Evolutionary conservation across 1,284 basidiomycete species (phyloP), one percentile per base, ranked within the genome.

Genomic region (Fomitopsis betulina): DNA sequence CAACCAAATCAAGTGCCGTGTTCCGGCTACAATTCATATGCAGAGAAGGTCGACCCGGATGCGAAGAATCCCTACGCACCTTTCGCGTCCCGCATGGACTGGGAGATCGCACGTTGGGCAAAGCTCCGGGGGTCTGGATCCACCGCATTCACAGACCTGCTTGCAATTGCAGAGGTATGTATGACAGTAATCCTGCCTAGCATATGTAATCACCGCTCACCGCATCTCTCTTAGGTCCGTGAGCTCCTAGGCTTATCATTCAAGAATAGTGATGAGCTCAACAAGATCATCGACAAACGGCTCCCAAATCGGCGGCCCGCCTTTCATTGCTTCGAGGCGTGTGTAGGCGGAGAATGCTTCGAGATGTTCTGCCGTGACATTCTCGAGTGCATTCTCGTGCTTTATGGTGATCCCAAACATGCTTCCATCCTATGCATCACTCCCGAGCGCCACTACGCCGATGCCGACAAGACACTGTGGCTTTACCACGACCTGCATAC

Each of bases 401-500:
- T 40, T 3, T 40, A n/a, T n/a, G 39, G 39, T 7, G 17, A 17
- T 8, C 3, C 15, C 6, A n/a, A 40, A 7, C 19, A 5, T 6
- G 39, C 17, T 4, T 6, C 8, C 7, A 3, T 19, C 19, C 39
- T 40, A 1, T n/a, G 15, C 19, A 4, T 40, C 3, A 3, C 15
- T 3, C 39, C 39, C 15, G 39, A 13, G 6, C 1, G 7, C 1
- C 39, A 40, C 7, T 40, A 40, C 15, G 53, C 64, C 0, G 70
- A 73, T 42, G 45, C 39, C 0, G 61, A 63, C 17, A 51, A 64
- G 19, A 63, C 47, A 5, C 56, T 45, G 0, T 54, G 66, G 0
- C 8, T 75, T 0, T 75, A 66, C 53, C 57, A 61, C 25, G 67
- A 69, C 21, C 62, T 69, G 60, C 52, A 69, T 39, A 69, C 64